Evolutionary conservation across 2,329 filamentous ascomycete genomes (phyloP).

Genomic region (Cladosporium phlei): DNA sequence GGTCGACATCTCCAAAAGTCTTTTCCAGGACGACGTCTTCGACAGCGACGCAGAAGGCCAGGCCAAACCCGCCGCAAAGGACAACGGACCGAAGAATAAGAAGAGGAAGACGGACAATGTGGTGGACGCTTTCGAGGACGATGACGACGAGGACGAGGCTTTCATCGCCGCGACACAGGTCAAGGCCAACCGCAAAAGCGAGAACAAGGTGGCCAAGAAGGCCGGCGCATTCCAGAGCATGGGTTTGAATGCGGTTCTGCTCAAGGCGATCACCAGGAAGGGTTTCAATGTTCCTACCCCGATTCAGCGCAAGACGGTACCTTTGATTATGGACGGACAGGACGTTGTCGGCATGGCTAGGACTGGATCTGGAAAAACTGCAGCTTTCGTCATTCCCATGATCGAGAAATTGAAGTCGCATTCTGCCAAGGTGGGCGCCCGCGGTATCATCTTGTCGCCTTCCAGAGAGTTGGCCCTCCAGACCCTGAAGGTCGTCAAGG

Average conservation of each 20-base stretch:
- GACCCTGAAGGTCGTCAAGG: slow-evolving; percentile 93
- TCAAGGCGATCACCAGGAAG: slow-evolving; percentile 89
- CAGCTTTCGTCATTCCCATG: slow-evolving; percentile 97
- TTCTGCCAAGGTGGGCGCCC: slow-evolving; percentile 76
- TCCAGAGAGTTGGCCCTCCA: slow-evolving; percentile 92
- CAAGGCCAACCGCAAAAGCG: slow-evolving; percentile 78
- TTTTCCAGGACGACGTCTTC: slow-evolving; percentile 55
- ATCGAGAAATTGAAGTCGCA: slow-evolving; percentile 88
- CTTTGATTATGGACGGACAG: slow-evolving; percentile 78
- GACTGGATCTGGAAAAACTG: slow-evolving; percentile 98
- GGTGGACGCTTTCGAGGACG: slow-evolving; percentile 33
- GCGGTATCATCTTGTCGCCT: slow-evolving; percentile 84
- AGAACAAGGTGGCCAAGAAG: slow-evolving; percentile 85
- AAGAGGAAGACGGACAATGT: slow-evolving; percentile 16
- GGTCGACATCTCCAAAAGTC: slow-evolving; percentile 77
- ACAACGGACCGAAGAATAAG: slow-evolving; percentile 1
- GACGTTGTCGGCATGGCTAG: slow-evolving; percentile 99
- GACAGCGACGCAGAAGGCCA: slow-evolving; percentile 43
- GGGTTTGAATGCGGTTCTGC: slow-evolving; percentile 74
- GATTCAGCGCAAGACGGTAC: slow-evolving; percentile 95
- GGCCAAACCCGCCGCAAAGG: slow-evolving; percentile 2
- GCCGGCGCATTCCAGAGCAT: slow-evolving; percentile 95
- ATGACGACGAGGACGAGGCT: slow-evolving; percentile 60
- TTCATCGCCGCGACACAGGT: slow-evolving; percentile 88
- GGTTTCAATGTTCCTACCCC: slow-evolving; percentile 95